A percentile compares a stretch with the other conserved stretches of the same genome.
Evolutionary conservation across 495 filamentous ascomycete species (phyloP).

Genomic region (Pyrenopolyporus hunteri): DNA sequence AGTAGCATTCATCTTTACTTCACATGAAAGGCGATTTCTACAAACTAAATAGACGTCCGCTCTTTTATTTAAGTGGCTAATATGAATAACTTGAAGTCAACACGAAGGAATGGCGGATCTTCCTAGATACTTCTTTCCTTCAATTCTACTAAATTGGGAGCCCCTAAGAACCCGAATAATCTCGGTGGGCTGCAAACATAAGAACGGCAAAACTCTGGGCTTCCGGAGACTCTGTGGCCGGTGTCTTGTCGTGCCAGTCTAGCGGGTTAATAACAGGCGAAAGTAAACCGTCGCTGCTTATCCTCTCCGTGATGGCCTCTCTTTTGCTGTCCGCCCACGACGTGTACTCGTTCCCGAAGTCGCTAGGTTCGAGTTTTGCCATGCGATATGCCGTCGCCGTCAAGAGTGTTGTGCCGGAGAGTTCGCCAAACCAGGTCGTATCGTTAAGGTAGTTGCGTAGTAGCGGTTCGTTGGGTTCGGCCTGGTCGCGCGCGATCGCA

Average conservation of each 20-base stretch:
- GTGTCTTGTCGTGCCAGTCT: conserved; percentile 49
- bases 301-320: conserved; percentile 41
- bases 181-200: conserved; percentile 54
- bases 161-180: conserved; percentile 38
- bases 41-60: no score
- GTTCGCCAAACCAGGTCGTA: conserved; percentile 57
- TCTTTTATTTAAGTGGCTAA: no score
- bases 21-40: no score
- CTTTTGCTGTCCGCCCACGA: conserved; percentile 55
- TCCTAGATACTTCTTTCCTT: neutral
- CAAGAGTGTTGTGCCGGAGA: conserved; percentile 56
- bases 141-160: neutral
- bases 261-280: conserved; percentile 57
- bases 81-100: neutral
- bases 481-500: conserved; percentile 45
- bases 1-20: no score
- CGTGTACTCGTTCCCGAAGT: conserved; percentile 48
- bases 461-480: conserved; percentile 50
- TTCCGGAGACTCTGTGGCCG: conserved; percentile 50
- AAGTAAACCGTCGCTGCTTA: conserved; percentile 49
- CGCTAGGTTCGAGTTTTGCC: conserved; percentile 47
- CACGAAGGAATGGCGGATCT: neutral
- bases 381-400: conserved; percentile 55
- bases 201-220: conserved; percentile 56
- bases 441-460: conserved; percentile 59